phyloP scores from a whole-genome alignment of 495 filamentous ascomycete species.

The Penicillium diatomitis region DNA sequence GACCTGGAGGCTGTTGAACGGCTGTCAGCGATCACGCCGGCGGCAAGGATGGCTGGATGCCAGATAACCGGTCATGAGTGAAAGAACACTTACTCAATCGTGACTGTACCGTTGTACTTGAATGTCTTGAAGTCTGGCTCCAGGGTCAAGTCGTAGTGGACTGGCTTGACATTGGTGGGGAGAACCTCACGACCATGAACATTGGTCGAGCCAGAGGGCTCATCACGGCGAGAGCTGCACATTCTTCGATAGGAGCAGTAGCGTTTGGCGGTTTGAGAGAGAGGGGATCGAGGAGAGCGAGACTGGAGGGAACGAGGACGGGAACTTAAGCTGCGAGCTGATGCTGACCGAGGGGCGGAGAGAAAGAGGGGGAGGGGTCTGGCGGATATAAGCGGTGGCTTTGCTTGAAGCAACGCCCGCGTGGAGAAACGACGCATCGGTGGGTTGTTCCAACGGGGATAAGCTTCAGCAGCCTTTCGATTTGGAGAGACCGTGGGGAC shows the following conservation, averaged over 20 bases:
- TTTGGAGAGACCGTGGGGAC: too few relatives aligned
- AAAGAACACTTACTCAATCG: conserved; percentile 45
- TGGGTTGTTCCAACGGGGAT: neutral
- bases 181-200: conserved; percentile 54
- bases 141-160: conserved; percentile 58
- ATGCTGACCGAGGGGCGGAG: conserved; percentile 20
- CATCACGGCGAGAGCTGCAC: conserved; percentile 35
- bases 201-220: conserved; percentile 39
- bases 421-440: conserved; percentile 34
- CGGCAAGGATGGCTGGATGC: too few relatives aligned
- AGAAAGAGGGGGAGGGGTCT: conserved; percentile 26
- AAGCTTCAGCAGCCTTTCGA: too few relatives aligned
- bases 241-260: conserved; percentile 45
- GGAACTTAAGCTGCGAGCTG: conserved; percentile 9
- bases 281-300: conserved; percentile 12
- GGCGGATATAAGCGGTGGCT: conserved; percentile 34
- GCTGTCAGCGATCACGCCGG: neutral
- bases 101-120: conserved; percentile 54
- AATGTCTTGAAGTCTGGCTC: conserved; percentile 58
- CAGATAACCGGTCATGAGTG: too few relatives aligned
- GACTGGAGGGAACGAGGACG: conserved; percentile 10
- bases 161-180: conserved; percentile 58
- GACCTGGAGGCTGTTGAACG: conserved; percentile 56
- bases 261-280: conserved; percentile 32
- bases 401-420: conserved; percentile 32